Evolutionary conservation across 148 eudicot species (phyloP).

Genomic region (Amaranthus cruentus): DNA sequence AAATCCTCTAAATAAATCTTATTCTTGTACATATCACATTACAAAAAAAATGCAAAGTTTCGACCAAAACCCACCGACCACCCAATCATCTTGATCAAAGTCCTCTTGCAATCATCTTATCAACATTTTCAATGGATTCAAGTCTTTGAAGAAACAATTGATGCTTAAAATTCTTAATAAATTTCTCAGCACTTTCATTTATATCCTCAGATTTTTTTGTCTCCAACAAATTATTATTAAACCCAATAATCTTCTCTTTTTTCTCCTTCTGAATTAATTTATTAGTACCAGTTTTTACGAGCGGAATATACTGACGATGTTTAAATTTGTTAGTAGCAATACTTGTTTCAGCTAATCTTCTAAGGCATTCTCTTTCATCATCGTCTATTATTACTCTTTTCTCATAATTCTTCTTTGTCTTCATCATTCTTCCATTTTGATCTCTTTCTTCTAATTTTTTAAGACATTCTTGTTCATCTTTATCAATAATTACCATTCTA

Average conservation of each 20-base stretch:
- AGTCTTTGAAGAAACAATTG: constrained; percentile 68
- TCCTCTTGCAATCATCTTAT: constrained; percentile 71
- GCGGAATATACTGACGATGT: too few relatives aligned
- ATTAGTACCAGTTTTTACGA: too few relatives aligned
- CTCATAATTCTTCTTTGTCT: too few relatives aligned
- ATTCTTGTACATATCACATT: too few relatives aligned
- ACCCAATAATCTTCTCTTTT: too few relatives aligned
- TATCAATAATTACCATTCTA: constrained; percentile 7
- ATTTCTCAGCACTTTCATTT: constrained; percentile 66
- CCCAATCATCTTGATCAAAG: constrained; percentile 20
- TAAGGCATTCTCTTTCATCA: background rate
- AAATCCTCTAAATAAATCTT: too few relatives aligned
- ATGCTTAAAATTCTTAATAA: constrained; percentile 65
- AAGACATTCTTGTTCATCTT: constrained; percentile 20
- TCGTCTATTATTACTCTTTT: too few relatives aligned
- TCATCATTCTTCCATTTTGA: too few relatives aligned
- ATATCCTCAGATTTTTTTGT: constrained; percentile 43
- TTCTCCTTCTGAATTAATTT: too few relatives aligned
- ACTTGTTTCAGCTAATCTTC: background rate
- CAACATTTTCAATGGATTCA: constrained; percentile 65
- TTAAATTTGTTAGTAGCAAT: background rate
- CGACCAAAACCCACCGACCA: too few relatives aligned
- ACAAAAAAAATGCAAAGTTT: too few relatives aligned
- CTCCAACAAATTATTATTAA: constrained; percentile 13
- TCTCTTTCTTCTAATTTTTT: too few relatives aligned